These are phyloP conservation scores for Knufia fluminis DNA, from an alignment of 2,329 filamentous ascomycete genomes.

Conservation along the genomic window DNA sequence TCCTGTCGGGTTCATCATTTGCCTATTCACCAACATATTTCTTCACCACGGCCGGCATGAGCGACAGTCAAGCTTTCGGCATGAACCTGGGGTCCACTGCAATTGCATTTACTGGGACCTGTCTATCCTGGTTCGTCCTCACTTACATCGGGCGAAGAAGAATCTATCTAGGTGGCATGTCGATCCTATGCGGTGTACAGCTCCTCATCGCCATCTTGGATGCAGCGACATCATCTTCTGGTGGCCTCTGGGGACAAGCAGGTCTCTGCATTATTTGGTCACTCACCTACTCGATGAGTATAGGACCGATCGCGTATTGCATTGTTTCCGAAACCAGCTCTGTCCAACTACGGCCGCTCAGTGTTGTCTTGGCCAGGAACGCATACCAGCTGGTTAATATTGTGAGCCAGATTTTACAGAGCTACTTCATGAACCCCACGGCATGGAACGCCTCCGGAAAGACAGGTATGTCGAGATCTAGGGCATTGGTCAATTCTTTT, in stretches of 20 bases:
- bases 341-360: conserved; percentile 18
- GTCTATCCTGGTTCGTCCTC: conserved; percentile 34
- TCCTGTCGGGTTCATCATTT: conserved; percentile 53
- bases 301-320: conserved; percentile 14
- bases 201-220: background rate
- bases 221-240: background rate
- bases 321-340: conserved; percentile 37
- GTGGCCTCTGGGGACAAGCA: background rate
- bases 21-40: conserved; percentile 57
- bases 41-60: conserved; percentile 31
- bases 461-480: too few relatives aligned
- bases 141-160: conserved; percentile 30
- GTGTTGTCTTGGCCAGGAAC: conserved; percentile 41
- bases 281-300: background rate
- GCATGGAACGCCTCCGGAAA: conserved; percentile 33
- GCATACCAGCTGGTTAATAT: conserved; percentile 42
- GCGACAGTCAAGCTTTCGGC: conserved; percentile 26
- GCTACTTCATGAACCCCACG: conserved; percentile 28
- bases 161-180: conserved; percentile 30
- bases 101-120: conserved; percentile 35
- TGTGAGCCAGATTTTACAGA: conserved; percentile 17
- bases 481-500: too few relatives aligned
- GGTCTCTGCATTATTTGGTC: background rate
- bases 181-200: background rate
- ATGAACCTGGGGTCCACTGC: conserved; percentile 41